These are phyloP conservation scores for Agrocybe praecox DNA, from an alignment of 768 basidiomycete genomes.

Conservation along the genomic window DNA sequence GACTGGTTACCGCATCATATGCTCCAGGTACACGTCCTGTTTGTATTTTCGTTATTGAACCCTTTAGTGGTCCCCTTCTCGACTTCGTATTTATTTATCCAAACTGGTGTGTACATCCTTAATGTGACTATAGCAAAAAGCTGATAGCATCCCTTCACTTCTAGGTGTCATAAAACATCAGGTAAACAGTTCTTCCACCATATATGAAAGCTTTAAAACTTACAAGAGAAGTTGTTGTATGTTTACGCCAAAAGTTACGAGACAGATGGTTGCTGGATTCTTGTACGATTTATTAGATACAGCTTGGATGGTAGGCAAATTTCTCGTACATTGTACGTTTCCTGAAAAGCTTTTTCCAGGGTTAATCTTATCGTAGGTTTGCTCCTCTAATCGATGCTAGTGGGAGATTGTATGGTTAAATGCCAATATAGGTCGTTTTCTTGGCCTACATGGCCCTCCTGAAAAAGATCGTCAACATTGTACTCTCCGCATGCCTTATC, in stretches of 20 bases:
- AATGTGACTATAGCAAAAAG: background rate
- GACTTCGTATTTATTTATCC: constrained; percentile 67
- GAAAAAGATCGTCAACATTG: constrained; percentile 68
- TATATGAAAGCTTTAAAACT: constrained; percentile 44
- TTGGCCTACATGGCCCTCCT: constrained; percentile 78
- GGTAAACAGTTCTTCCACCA: constrained; percentile 30
- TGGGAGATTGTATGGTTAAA: no score
- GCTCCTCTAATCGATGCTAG: background rate
- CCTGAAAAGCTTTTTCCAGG: constrained; percentile 5
- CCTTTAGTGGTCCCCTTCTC: constrained; percentile 80
- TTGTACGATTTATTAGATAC: constrained; percentile 74
- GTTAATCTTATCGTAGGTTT: constrained; percentile 52
- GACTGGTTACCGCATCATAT: constrained; percentile 84
- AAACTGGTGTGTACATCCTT: constrained; percentile 44
- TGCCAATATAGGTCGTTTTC: constrained; percentile 57
- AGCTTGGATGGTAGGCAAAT: constrained; percentile 71
- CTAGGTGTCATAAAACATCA: constrained; percentile 79
- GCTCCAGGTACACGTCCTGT: constrained; percentile 66
- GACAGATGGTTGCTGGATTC: constrained; percentile 61
- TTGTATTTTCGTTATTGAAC: constrained; percentile 76
- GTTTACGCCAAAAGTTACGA: constrained; percentile 83
- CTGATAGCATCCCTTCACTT: background rate
- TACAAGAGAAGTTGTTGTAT: no score
- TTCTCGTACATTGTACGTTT: background rate
- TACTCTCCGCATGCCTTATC: constrained; percentile 66